Conservation (phyloP, 768 basidiomycete species). For the Leccinellum rugosiceps region DNA sequence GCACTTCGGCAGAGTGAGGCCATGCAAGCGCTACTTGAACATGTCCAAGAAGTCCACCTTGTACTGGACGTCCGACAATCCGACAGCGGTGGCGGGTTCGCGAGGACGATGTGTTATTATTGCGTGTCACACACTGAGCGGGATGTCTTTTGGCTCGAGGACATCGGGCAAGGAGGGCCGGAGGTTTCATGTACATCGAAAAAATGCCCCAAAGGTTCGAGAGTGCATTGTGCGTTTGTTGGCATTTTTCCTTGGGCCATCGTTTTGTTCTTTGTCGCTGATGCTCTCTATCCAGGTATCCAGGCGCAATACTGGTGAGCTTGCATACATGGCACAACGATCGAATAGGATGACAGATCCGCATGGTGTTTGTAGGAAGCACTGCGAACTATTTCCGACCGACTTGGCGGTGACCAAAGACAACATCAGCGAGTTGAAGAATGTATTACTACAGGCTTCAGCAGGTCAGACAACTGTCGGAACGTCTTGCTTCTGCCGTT, state of each 20-base stretch:
- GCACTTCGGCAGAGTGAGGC: constrained; percentile 3
- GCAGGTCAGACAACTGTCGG: constrained; percentile 16
- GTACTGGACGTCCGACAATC: constrained; percentile 16
- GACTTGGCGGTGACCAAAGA: constrained; percentile 19
- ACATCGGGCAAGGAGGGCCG: constrained; percentile 15
- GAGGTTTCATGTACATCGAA: constrained; percentile 22
- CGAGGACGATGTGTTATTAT: constrained; percentile 18
- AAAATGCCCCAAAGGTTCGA: constrained; percentile 14
- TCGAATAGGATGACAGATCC: not conserved
- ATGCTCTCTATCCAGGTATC: constrained; percentile 14
- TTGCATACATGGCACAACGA: no score
- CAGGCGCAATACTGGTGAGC: constrained; percentile 31
- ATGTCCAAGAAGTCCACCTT: constrained; percentile 11
- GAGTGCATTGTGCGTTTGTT: constrained; percentile 23
- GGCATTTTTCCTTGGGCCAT: not conserved
- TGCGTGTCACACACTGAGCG: constrained; percentile 28
- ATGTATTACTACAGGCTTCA: constrained; percentile 26
- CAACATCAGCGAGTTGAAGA: constrained; percentile 18
- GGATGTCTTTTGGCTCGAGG: constrained; percentile 30
- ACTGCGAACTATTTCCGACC: constrained; percentile 32
- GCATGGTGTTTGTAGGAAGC: constrained; percentile 18
- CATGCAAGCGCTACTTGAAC: constrained; percentile 5
- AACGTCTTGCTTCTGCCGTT: not conserved
- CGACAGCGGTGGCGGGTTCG: not conserved
- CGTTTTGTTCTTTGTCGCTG: not conserved